phyloP scores from a whole-genome alignment of 176 grass and related monocot genomes.

The Aegilops speltoides region DNA sequence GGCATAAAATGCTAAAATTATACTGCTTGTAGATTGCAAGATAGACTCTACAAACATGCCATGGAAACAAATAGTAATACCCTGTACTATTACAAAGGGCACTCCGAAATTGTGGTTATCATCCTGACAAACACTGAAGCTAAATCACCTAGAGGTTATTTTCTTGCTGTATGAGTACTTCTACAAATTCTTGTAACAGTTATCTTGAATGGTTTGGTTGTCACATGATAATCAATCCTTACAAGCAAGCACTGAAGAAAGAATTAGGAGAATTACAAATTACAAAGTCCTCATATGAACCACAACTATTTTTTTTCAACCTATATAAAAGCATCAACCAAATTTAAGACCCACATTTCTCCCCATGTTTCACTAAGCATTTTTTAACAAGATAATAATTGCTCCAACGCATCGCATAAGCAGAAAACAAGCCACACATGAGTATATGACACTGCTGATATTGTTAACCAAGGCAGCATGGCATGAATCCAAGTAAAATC shows the following conservation, averaged over 20 bases:
- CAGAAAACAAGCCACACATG: not conserved
- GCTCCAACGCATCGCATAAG: not conserved
- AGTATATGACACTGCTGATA: constrained; percentile 2
- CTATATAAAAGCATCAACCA: constrained; percentile 1
- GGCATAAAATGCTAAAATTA: constrained; percentile 1
- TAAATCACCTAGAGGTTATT: not conserved
- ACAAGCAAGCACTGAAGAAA: not conserved
- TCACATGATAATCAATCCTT: not conserved
- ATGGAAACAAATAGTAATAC: constrained; percentile 17
- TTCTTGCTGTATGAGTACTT: constrained; percentile 7
- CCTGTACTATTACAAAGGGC: not conserved
- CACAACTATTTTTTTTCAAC: not conserved
- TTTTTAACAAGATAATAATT: not conserved
- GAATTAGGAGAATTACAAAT: not conserved
- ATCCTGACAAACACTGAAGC: constrained; percentile 25
- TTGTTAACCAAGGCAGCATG: not conserved
- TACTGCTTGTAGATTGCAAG: constrained; percentile 21
- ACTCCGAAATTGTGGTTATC: not conserved
- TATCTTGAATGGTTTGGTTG: constrained; percentile 1
- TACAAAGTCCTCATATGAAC: not conserved
- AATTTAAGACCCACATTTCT: constrained; percentile 4
- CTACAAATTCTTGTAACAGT: not conserved
- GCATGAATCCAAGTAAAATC: not conserved
- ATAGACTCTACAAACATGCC: constrained; percentile 1
- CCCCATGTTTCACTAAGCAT: not conserved